Conservation (phyloP, 140 eudicot genomes). For the Oenanthe javanica region DNA sequence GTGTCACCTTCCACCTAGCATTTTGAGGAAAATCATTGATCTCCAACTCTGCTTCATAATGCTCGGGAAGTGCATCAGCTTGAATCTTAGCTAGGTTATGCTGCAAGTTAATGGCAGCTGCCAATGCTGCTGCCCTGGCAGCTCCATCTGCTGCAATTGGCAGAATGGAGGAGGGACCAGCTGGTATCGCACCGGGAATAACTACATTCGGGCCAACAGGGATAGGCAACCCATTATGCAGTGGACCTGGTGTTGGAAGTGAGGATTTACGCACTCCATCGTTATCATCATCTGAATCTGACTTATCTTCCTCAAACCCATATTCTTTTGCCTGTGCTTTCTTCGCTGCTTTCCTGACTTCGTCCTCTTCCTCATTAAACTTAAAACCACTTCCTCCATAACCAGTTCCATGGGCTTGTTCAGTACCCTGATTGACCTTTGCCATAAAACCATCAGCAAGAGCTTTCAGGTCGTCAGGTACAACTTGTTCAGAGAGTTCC, state of each 20-base stretch:
- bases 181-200: constrained; percentile 25
- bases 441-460: constrained; percentile 79
- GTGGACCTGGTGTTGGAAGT: constrained; percentile 10
- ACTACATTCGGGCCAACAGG: constrained; percentile 35
- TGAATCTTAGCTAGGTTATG: constrained; percentile 79
- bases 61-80: constrained; percentile 79
- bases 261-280: constrained; percentile 64
- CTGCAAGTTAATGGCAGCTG: constrained; percentile 77
- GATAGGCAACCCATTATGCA: constrained; percentile 42
- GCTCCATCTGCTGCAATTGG: constrained; percentile 40
- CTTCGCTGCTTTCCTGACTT: constrained; percentile 83
- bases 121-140: constrained; percentile 74
- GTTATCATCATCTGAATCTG: constrained; percentile 89
- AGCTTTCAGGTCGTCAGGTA: constrained; percentile 76
- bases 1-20: constrained; percentile 94
- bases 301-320: constrained; percentile 83
- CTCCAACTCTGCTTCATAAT: constrained; percentile 89
- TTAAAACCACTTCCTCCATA: constrained; percentile 94
- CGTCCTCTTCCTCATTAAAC: constrained; percentile 90
- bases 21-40: constrained; percentile 90
- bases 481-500: constrained; percentile 71
- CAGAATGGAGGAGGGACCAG: constrained; percentile 14
- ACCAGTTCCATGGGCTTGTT: constrained; percentile 92
- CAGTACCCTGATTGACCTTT: constrained; percentile 84
- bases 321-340: constrained; percentile 94